A percentile compares a stretch with the other conserved stretches of the same genome.
Conservation (phyloP, 2,329 filamentous ascomycete species). For the Ophiosphaerella narmari region DNA sequence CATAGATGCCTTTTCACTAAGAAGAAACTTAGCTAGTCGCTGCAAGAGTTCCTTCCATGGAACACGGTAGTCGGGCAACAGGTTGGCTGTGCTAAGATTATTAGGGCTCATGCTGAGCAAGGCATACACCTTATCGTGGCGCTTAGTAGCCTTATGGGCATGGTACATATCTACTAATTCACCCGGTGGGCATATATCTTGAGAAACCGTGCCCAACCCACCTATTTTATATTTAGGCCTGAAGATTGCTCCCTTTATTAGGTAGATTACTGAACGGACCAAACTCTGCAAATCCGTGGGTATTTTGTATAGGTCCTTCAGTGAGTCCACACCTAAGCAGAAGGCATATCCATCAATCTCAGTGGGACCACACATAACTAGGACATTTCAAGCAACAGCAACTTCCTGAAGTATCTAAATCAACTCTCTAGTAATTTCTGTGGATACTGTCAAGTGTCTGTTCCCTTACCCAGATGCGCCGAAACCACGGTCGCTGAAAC, state of each 20-base stretch:
- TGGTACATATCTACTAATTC: conserved; percentile 18
- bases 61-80: conserved; percentile 7
- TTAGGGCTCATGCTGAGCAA: conserved; percentile 11
- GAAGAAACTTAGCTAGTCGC: conserved; percentile 10
- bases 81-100: not conserved
- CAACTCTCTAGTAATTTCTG: no score
- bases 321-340: no score
- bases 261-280: no score
- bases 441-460: no score
- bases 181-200: conserved; percentile 8
- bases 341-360: no score
- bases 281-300: no score
- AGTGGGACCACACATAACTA: no score
- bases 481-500: conserved; percentile 9
- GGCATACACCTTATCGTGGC: conserved; percentile 13
- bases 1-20: conserved; percentile 13
- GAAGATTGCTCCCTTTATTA: no score
- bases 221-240: no score
- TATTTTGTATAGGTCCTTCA: no score
- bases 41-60: conserved; percentile 16
- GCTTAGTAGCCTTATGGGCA: conserved; percentile 7
- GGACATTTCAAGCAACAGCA: no score
- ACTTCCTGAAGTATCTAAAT: no score
- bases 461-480: conserved; percentile 9
- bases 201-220: not conserved